Evolutionary conservation across 352 stramenopile species (phyloP).

Genomic region (Pythium dissimile): DNA sequence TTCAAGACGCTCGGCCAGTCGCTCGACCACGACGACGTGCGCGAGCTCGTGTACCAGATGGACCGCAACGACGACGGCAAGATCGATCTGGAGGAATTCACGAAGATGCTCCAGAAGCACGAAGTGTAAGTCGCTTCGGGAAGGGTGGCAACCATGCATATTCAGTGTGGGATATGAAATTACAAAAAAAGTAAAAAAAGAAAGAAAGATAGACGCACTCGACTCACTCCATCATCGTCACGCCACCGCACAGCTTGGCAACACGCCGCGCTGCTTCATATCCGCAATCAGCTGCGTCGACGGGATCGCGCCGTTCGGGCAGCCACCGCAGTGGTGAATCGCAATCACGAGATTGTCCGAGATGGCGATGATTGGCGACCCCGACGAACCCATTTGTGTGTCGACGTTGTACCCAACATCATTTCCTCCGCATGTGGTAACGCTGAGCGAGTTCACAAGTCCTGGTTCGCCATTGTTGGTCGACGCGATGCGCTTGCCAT

Average conservation of each 20-base stretch:
- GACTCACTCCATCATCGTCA: background rate
- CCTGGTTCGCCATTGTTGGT: constrained; percentile 23
- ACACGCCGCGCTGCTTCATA: constrained; percentile 30
- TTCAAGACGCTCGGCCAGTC: constrained; percentile 70
- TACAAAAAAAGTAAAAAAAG: background rate
- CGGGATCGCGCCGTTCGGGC: constrained; percentile 61
- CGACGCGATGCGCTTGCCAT: constrained; percentile 36
- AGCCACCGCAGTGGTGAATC: constrained; percentile 75
- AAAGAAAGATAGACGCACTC: background rate
- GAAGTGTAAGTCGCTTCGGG: constrained; percentile 51
- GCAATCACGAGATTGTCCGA: constrained; percentile 66
- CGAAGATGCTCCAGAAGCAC: constrained; percentile 76
- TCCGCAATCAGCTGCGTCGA: constrained; percentile 46
- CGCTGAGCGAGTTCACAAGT: constrained; percentile 29
- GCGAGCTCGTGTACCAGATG: constrained; percentile 75
- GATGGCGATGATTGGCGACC: constrained; percentile 51
- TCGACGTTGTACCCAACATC: constrained; percentile 76
- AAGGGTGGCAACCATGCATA: too few species aligned
- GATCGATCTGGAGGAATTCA: constrained; percentile 74
- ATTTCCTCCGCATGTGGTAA: constrained; percentile 39
- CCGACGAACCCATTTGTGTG: constrained; percentile 68
- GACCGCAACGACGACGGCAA: constrained; percentile 70
- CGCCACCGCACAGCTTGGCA: constrained; percentile 12
- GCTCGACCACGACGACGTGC: constrained; percentile 68
- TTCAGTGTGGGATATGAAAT: background rate